These are phyloP conservation scores for Mycena polygramma DNA, from an alignment of 768 basidiomycete genomes.

Conservation along the genomic window DNA sequence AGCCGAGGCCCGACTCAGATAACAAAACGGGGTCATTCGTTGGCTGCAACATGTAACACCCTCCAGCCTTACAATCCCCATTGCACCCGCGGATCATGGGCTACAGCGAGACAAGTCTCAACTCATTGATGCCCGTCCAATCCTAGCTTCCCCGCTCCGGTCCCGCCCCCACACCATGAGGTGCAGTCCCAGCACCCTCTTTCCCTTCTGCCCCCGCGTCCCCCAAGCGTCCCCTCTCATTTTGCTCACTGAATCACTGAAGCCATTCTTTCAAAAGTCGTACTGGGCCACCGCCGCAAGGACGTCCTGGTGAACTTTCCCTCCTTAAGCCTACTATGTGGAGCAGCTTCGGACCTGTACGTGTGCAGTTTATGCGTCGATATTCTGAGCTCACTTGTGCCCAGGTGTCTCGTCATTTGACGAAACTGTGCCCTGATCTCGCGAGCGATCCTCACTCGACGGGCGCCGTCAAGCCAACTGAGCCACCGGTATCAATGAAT, in stretches of 20 bases:
- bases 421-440: too few relatives aligned
- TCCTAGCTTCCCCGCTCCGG: background rate
- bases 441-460: too few relatives aligned
- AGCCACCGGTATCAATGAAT: too few relatives aligned
- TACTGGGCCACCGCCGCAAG: background rate
- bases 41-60: too few relatives aligned
- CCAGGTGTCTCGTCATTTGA: too few relatives aligned
- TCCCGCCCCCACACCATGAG: slow-evolving; percentile 7
- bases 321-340: too few relatives aligned
- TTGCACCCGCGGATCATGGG: background rate
- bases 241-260: slow-evolving; percentile 10
- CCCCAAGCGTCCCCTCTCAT: background rate
- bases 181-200: background rate
- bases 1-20: too few relatives aligned
- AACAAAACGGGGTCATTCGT: too few relatives aligned
- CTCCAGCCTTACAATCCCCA: too few relatives aligned
- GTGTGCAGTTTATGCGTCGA: background rate
- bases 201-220: too few relatives aligned
- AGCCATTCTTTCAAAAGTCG: slow-evolving; percentile 3
- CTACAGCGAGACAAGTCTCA: background rate
- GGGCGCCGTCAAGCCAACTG: too few relatives aligned
- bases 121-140: background rate
- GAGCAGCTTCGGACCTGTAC: background rate
- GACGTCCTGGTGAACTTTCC: background rate
- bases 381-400: background rate